These are phyloP conservation scores for Tylopilus felleus DNA, from an alignment of 768 basidiomycete genomes.

Conservation along the genomic window DNA sequence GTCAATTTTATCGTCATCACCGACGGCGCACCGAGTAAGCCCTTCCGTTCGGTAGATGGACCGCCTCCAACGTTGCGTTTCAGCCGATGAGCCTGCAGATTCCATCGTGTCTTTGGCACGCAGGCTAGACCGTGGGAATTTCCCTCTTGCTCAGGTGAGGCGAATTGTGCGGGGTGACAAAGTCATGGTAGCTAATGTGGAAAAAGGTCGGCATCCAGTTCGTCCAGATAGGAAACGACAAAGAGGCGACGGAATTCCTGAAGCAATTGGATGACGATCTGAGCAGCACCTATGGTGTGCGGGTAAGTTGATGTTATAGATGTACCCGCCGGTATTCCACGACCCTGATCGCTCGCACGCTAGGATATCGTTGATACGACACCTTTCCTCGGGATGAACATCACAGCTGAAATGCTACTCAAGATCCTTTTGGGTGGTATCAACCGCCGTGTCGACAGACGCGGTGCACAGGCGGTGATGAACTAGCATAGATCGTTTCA, in stretches of 20 bases:
- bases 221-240: slow-evolving; percentile 60
- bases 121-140: slow-evolving; percentile 49
- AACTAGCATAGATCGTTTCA: not conserved
- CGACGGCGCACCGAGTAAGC: slow-evolving; percentile 59
- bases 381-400: slow-evolving; percentile 41
- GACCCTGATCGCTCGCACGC: not conserved
- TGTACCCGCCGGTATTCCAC: not conserved
- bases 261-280: slow-evolving; percentile 59
- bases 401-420: slow-evolving; percentile 48
- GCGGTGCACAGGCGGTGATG: slow-evolving; percentile 27
- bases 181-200: not conserved
- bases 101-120: slow-evolving; percentile 46
- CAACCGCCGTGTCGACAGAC: slow-evolving; percentile 49
- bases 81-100: slow-evolving; percentile 51
- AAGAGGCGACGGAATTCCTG: slow-evolving; percentile 41
- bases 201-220: slow-evolving; percentile 64
- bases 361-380: slow-evolving; percentile 75
- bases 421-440: slow-evolving; percentile 69
- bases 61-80: not conserved
- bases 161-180: too few relatives aligned
- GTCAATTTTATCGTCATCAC: slow-evolving; percentile 61
- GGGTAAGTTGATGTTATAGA: slow-evolving; percentile 32
- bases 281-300: slow-evolving; percentile 36
- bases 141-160: slow-evolving; percentile 51
- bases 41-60: not conserved